Percentiles rank a stretch among this genome's conserved stretches.
Evolutionary conservation across 1,284 basidiomycete species (phyloP).

Genomic region (Malassezia japonica): DNA sequence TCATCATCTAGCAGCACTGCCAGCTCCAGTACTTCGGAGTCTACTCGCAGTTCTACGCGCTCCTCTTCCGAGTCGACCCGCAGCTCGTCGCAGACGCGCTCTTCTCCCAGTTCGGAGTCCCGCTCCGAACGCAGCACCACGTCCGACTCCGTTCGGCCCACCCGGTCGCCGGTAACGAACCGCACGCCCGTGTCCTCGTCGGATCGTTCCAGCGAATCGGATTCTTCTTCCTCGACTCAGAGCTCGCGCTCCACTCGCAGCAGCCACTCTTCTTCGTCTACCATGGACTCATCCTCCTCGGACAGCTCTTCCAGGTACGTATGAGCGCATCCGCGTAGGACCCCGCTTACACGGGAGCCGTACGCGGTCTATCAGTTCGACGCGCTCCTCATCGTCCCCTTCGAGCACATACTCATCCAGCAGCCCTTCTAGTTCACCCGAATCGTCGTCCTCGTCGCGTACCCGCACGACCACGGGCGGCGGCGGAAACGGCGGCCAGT

Average conservation of each 20-base stretch:
- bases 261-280: neutral
- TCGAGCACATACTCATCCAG: neutral
- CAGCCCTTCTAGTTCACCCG: neutral
- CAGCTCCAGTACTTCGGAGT: too few relatives aligned
- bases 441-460: neutral
- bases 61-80: too few relatives aligned
- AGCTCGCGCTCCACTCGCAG: neutral
- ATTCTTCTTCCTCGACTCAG: too few relatives aligned
- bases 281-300: neutral
- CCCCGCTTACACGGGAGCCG: too few relatives aligned
- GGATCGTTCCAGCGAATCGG: too few relatives aligned
- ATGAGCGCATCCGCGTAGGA: too few relatives aligned
- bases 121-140: neutral
- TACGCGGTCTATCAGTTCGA: too few relatives aligned
- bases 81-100: too few relatives aligned
- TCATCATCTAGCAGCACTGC: too few relatives aligned
- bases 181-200: neutral
- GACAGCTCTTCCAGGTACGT: neutral
- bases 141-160: neutral
- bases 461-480: too few relatives aligned
- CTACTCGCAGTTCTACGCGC: too few relatives aligned
- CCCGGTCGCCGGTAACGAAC: neutral
- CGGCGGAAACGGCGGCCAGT: neutral
- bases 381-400: neutral
- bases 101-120: too few relatives aligned